These are phyloP conservation scores for Boechera divaricarpa DNA, from an alignment of 345 rosid genomes.

Conservation along the genomic window DNA sequence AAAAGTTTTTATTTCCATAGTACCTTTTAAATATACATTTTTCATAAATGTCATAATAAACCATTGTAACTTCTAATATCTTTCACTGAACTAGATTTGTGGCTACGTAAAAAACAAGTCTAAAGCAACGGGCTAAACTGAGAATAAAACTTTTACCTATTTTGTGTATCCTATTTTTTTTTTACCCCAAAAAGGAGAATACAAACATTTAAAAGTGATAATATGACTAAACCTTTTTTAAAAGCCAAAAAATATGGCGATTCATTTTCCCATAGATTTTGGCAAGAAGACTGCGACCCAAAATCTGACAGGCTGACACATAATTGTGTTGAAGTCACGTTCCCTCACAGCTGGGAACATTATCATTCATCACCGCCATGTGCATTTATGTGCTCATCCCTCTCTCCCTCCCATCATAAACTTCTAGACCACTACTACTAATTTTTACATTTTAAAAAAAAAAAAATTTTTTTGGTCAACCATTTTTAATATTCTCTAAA, in stretches of 20 bases:
- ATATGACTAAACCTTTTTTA: neutral
- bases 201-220: neutral
- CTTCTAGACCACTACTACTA: neutral
- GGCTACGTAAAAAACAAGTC: neutral
- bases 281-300: constrained; percentile 24
- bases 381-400: constrained; percentile 7
- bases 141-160: neutral
- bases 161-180: neutral
- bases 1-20: neutral
- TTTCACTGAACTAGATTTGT: neutral
- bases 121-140: neutral
- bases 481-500: neutral
- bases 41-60: neutral
- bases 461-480: no score
- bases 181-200: neutral
- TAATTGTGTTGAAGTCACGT: constrained; percentile 40
- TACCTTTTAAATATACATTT: neutral
- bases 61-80: neutral
- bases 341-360: constrained; percentile 45
- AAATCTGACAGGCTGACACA: constrained; percentile 37
- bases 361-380: constrained; percentile 36
- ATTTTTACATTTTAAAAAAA: neutral
- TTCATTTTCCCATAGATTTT: neutral
- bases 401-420: neutral
- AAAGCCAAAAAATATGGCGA: no score